Conservation (phyloP, 1,139 yeast genomes). For the Candida sojae region DNA sequence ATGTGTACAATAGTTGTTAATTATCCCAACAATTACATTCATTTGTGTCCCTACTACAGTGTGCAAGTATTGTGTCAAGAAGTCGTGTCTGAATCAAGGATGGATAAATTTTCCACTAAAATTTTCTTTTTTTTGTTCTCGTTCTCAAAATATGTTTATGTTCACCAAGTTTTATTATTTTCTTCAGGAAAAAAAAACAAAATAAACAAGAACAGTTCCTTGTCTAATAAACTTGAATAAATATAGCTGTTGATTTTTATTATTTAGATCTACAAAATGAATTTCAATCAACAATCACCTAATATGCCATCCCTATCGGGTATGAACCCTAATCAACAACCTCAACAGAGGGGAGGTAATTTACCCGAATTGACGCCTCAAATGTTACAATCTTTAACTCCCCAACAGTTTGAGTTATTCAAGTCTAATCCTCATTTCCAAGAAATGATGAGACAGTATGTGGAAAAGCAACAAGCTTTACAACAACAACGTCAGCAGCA, state of each 20-base stretch:
- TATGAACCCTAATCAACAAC: conserved; percentile 15
- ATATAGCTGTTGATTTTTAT: not conserved
- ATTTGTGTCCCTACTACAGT: too few relatives aligned
- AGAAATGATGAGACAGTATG: conserved; percentile 37
- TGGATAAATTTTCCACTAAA: not conserved
- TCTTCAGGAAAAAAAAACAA: too few relatives aligned
- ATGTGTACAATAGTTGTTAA: too few relatives aligned
- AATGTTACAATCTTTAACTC: conserved; percentile 42
- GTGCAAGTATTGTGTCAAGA: not conserved
- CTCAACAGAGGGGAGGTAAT: conserved; percentile 22
- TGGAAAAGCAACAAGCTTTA: conserved; percentile 39
- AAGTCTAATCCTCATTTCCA: conserved; percentile 51
- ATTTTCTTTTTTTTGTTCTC: not conserved
- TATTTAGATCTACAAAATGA: conserved; percentile 1
- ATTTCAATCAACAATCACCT: conserved; percentile 6
- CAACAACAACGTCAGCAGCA: conserved; percentile 26
- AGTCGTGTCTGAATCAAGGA: not conserved
- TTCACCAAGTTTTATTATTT: not conserved
- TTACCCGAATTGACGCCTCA: conserved; percentile 31
- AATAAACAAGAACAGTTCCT: not conserved
- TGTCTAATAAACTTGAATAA: not conserved
- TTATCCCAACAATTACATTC: too few relatives aligned
- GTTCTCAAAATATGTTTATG: not conserved
- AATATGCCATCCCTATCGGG: conserved; percentile 5
- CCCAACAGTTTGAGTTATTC: conserved; percentile 50